A percentile compares a stretch with the other conserved stretches of the same genome.
phyloP scores from a whole-genome alignment of 2,329 filamentous ascomycete genomes.

The Zymoseptoria tritici region DNA sequence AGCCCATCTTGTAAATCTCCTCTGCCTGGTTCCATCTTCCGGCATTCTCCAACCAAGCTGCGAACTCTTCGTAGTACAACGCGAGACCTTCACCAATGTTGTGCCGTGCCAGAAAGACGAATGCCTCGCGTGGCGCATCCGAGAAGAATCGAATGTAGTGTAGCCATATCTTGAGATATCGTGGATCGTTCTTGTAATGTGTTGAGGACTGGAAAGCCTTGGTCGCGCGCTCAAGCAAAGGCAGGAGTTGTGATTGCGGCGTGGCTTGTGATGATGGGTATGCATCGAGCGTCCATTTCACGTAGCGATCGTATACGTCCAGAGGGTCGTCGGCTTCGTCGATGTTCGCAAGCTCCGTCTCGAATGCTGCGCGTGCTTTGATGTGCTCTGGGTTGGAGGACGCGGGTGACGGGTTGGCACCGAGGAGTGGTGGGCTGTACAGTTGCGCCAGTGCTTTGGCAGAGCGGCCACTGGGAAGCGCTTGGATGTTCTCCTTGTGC shows the following conservation, averaged over 20 bases:
- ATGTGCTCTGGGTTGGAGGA: conserved; percentile 73
- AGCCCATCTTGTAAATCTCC: conserved; percentile 84
- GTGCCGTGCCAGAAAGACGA: conserved; percentile 83
- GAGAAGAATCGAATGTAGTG: conserved; percentile 90
- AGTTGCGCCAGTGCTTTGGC: conserved; percentile 80
- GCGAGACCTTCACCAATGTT: conserved; percentile 79
- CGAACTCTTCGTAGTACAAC: conserved; percentile 94
- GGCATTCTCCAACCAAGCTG: conserved; percentile 79
- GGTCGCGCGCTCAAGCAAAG: conserved; percentile 84
- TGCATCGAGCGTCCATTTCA: conserved; percentile 91
- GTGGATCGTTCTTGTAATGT: conserved; percentile 90
- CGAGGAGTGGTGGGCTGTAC: conserved; percentile 51
- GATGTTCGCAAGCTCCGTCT: conserved; percentile 70
- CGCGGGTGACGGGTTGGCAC: conserved; percentile 44
- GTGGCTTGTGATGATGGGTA: conserved; percentile 93
- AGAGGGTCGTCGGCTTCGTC: conserved; percentile 89
- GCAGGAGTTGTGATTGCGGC: conserved; percentile 79
- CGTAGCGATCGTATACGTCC: conserved; percentile 91
- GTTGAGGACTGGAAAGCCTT: conserved; percentile 76
- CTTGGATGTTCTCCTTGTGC: conserved; percentile 97
- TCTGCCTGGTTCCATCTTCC: conserved; percentile 85
- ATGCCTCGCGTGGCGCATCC: conserved; percentile 87
- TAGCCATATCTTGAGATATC: conserved; percentile 90
- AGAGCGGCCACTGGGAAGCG: conserved; percentile 78
- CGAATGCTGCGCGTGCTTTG: conserved; percentile 72